A percentile compares a stretch with the other conserved stretches of the same genome.
Evolutionary conservation across 139 green algal genomes (phyloP).

Genomic region (Limnomonas spitsbergensis): DNA sequence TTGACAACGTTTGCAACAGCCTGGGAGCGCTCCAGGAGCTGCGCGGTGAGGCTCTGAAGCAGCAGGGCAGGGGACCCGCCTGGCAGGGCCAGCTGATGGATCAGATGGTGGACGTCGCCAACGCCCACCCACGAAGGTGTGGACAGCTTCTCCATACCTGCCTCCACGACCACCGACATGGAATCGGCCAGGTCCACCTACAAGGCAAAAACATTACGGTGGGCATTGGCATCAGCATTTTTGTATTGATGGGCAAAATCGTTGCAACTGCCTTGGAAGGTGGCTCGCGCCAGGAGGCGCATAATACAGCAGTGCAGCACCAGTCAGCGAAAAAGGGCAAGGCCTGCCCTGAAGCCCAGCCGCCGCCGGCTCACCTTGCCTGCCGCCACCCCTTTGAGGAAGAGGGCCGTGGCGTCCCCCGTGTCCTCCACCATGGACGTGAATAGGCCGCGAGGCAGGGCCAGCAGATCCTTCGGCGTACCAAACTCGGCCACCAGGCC

Average conservation of each 20-base stretch:
- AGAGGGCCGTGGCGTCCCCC: conserved; percentile 36
- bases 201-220: too few species aligned
- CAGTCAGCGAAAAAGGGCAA: too few species aligned
- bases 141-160: conserved; percentile 15
- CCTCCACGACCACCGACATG: not conserved
- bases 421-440: conserved; percentile 47
- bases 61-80: not conserved
- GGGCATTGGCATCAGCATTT: too few species aligned
- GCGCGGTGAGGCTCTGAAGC: not conserved
- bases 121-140: not conserved
- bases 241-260: too few species aligned
- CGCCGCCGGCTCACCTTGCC: conserved; percentile 14
- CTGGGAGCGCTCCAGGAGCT: conserved; percentile 7
- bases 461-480: conserved; percentile 30
- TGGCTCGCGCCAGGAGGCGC: too few species aligned
- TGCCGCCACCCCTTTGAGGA: conserved; percentile 37
- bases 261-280: too few species aligned
- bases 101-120: too few species aligned
- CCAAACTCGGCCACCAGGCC: conserved; percentile 33
- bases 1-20: not conserved
- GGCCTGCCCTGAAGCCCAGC: too few species aligned
- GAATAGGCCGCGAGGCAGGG: conserved; percentile 18
- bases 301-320: too few species aligned
- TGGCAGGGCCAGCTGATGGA: too few species aligned
- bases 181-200: conserved; percentile 1